These are phyloP conservation scores for Pyrenopolyporus hunteri DNA, from an alignment of 495 filamentous ascomycete genomes.

Conservation along the genomic window DNA sequence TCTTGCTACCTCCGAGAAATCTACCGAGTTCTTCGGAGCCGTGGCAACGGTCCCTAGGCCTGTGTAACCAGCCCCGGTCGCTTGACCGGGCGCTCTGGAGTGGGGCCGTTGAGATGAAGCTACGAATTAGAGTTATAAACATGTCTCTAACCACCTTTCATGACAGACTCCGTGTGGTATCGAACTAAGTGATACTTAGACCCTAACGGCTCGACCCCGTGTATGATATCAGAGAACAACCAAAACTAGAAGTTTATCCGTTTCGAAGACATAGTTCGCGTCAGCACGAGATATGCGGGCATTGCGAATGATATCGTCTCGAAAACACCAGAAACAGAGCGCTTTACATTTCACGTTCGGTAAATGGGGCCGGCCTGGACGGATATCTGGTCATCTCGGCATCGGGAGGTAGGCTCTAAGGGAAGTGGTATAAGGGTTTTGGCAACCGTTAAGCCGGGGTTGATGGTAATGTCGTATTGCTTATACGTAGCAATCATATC, in stretches of 20 bases:
- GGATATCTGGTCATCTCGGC: conserved; percentile 45
- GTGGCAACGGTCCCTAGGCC: background rate
- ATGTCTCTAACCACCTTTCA: background rate
- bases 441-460: conserved; percentile 49
- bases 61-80: conserved; percentile 1
- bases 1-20: background rate
- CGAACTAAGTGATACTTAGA: conserved; percentile 57
- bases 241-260: conserved; percentile 44
- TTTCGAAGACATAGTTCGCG: conserved; percentile 45
- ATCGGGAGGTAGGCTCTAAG: conserved; percentile 42
- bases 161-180: conserved; percentile 38
- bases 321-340: background rate
- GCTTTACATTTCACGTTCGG: conserved; percentile 40
- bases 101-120: background rate
- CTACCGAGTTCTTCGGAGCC: conserved; percentile 4
- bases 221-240: conserved; percentile 59
- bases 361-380: conserved; percentile 53
- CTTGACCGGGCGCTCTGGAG: background rate
- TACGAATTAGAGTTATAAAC: conserved; percentile 11
- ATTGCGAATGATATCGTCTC: conserved; percentile 58
- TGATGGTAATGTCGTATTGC: conserved; percentile 19
- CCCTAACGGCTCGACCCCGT: conserved; percentile 55
- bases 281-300: conserved; percentile 52
- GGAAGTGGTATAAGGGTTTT: conserved; percentile 51
- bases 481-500: conserved; percentile 17